phyloP scores from a whole-genome alignment of 1,284 basidiomycete genomes.

The Polyporus tsugae region DNA sequence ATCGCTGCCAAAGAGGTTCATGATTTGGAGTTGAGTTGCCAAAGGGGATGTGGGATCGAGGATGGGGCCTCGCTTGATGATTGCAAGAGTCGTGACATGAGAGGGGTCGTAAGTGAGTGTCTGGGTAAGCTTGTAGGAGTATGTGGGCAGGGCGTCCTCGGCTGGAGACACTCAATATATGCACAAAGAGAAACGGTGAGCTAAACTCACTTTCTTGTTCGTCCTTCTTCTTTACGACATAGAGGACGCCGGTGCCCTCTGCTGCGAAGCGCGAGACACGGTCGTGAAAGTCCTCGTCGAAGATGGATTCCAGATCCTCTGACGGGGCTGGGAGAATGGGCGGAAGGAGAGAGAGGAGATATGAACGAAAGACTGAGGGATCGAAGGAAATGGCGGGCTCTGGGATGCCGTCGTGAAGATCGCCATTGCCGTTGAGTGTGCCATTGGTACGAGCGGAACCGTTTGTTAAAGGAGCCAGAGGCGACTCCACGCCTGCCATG shows the following conservation, averaged over 20 bases:
- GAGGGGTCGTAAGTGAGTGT: slow-evolving; percentile 85
- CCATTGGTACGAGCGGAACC: slow-evolving; percentile 36
- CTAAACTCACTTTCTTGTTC: slow-evolving; percentile 69
- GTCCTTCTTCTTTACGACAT: slow-evolving; percentile 80
- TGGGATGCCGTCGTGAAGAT: slow-evolving; percentile 35
- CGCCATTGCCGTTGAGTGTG: slow-evolving; percentile 36
- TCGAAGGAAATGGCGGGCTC: slow-evolving; percentile 57
- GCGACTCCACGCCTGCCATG: slow-evolving; percentile 41
- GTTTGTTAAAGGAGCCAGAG: slow-evolving; percentile 29
- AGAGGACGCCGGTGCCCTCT: slow-evolving; percentile 77
- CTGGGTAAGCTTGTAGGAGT: slow-evolving; percentile 75
- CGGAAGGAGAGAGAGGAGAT: slow-evolving; percentile 76
- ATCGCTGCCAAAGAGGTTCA: slow-evolving; percentile 92
- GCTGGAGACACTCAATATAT: slow-evolving; percentile 16
- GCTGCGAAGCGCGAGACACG: slow-evolving; percentile 76
- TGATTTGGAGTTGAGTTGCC: slow-evolving; percentile 88
- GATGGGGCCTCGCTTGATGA: slow-evolving; percentile 91
- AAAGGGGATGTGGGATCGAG: slow-evolving; percentile 85
- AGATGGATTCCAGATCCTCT: slow-evolving; percentile 71
- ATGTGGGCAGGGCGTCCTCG: slow-evolving; percentile 70
- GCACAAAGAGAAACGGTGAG: slow-evolving; percentile 10
- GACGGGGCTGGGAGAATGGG: slow-evolving; percentile 74
- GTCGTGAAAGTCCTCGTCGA: slow-evolving; percentile 80
- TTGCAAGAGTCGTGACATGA: slow-evolving; percentile 87
- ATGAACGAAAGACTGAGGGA: slow-evolving; percentile 66